phyloP scores from a whole-genome alignment of 345 rosid genomes.

The Salix suchowensis region DNA sequence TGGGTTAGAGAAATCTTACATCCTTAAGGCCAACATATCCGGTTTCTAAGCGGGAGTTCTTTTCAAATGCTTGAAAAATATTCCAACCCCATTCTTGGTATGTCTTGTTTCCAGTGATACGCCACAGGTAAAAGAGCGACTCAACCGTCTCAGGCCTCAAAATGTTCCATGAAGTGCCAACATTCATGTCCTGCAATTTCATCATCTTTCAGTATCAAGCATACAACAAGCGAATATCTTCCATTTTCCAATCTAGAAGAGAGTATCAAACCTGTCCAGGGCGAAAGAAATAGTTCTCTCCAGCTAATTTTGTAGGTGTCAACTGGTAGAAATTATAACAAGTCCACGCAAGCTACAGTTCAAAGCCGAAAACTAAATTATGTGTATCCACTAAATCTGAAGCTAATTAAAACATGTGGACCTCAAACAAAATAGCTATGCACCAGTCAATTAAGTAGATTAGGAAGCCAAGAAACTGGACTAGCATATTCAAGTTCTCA shows the following conservation, averaged over 20 bases:
- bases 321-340: constrained; percentile 96
- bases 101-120: constrained; percentile 91
- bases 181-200: constrained; percentile 77
- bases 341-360: constrained; percentile 88
- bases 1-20: constrained; percentile 42
- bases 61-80: constrained; percentile 91
- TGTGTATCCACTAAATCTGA: neutral
- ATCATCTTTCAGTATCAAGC: neutral
- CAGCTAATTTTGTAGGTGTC: constrained; percentile 89
- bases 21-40: constrained; percentile 97
- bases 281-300: constrained; percentile 88
- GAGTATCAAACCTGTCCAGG: constrained; percentile 52
- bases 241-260: neutral
- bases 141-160: constrained; percentile 94
- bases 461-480: neutral
- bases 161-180: constrained; percentile 97
- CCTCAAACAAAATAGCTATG: neutral
- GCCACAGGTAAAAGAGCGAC: constrained; percentile 94
- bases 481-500: neutral
- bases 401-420: neutral
- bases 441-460: neutral
- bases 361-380: neutral
- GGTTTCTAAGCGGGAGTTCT: constrained; percentile 69
- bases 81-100: constrained; percentile 99
- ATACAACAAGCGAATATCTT: neutral